Base-by-base conservation (phyloP, 1,139 yeast genomes). In the Suhomyces chickasaworum region DNA sequence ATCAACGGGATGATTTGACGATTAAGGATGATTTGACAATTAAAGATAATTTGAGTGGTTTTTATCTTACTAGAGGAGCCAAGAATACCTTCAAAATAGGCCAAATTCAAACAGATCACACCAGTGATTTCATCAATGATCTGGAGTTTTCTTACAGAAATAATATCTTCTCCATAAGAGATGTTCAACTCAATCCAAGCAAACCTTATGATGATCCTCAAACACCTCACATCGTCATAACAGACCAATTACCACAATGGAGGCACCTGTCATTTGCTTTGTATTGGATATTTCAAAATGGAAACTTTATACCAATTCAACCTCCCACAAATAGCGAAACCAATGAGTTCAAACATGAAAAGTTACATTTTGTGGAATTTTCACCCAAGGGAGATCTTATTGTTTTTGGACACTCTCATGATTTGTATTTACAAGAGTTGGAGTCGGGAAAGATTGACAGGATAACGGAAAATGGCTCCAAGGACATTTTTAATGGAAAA, bases 401-500 rank as follows among this genome's bases (percentile, higher is more conserved):
- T 33, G 83, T 93, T 2, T 90, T 79, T 61, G 89, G 89, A 2
- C 73, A 69, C 51, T 72, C 81, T 9, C 81, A 85, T 56, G 82
- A 90, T 58, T 60, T 93, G 6, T 89, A 71, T 56, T 46, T 87
- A 13, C 73, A 78, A 45, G 59, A 73, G 32, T 55, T 77, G 0
- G 45, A 49, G 1, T 51, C 62, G 3, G 55, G 55, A 9, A 48
- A 55, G 9, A 55, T 69, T 4, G 56, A 51, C 0, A 77, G 72
- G 56, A 66, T 93, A 10, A 89, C 98, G 0, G 49, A 58, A 2
- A 90, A 83, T 57, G 97, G 97, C 0, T 78, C 86, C 4, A 64
- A 64, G 0, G 67, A 77, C 38, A 71, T 89, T n/a, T 80, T 83
- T 56, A 89, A 93, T 60, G 99, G 96, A 0, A 85, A 82, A 51